Evolutionary conservation across 768 basidiomycete species (phyloP), one percentile per base, ranked within the genome.

Genomic region (Cubamyces sp.): DNA sequence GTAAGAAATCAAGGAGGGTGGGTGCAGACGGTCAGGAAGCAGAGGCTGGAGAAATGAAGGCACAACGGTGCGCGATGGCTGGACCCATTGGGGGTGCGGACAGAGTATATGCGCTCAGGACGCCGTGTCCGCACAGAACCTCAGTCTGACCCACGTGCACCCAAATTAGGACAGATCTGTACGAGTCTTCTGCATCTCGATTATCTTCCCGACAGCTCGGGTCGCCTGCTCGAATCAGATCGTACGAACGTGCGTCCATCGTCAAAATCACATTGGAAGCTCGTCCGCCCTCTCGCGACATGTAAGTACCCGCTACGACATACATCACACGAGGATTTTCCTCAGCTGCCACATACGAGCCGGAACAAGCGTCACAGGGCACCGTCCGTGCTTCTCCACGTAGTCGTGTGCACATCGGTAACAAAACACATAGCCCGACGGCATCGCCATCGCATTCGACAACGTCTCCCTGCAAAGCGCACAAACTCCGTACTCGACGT

Each of bases 401-500:
- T 92, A 84, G 62, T 90, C 87, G 78, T 90, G 87, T 57, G 90
- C 91, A 77, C 96, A 97, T 39, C 90, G 86, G 73, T 95, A 98
- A 75, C 95, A 97, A 68, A 93, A 96, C 19, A 96, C 92, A 79
- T 96, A 98, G 54, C 95, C 95, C 45, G 91, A 93, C 15, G 95
- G 93, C 40, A 96, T 74, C 39, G 92, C 90, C 19, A 94, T 96
- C 48, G 95, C 92, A 71, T 97, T 97, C 72, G 85, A 84, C 47
- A 96, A 84, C 57, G 73, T 68, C 45, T 84, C 80, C 46, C 78
- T 79, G 75, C 96, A 98, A 34, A 98, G 75, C 26, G 92, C 91
- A 74, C 96, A 98, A 51, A 79, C 78, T n/a, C 96, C 96, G 71
- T 91, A 96, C 62, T 77, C 79, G 37, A 76, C 77, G 61, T 72